Percentiles rank a stretch among this genome's conserved stretches.
These are phyloP conservation scores for Phyllosticta citrichinensis DNA, from an alignment of 2,329 filamentous ascomycete species.

Conservation along the genomic window DNA sequence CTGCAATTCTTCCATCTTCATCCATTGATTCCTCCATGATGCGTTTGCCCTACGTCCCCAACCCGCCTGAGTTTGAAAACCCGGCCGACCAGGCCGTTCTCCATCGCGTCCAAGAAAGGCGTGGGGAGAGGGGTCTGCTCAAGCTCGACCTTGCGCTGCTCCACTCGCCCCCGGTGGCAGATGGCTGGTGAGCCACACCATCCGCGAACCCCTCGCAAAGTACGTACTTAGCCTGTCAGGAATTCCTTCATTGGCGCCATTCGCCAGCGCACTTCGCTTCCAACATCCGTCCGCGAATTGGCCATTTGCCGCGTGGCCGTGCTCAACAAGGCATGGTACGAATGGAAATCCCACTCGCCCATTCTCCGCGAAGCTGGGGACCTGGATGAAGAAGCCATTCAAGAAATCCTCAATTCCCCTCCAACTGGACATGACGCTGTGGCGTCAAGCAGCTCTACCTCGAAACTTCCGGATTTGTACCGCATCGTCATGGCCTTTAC, in stretches of 20 bases:
- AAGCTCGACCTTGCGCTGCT: conserved; percentile 45
- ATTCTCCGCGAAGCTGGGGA: conserved; percentile 48
- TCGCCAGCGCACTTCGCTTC: conserved; percentile 42
- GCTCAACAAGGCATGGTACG: conserved; percentile 73
- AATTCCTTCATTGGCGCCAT: conserved; percentile 48
- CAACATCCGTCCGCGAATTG: conserved; percentile 55
- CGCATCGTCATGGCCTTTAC: conserved; percentile 63
- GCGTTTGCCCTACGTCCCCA: conserved; percentile 45
- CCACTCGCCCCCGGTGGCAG: conserved; percentile 45
- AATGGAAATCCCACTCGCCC: conserved; percentile 72
- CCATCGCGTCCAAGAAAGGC: conserved; percentile 40
- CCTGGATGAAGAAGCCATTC: conserved; percentile 43
- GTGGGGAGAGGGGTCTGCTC: conserved; percentile 40
- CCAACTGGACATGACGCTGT: conserved; percentile 4
- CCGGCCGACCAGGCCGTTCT: conserved; percentile 42
- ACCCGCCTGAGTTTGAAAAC: conserved; percentile 38
- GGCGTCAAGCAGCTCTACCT: not conserved
- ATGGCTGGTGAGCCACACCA: conserved; percentile 38
- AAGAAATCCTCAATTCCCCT: conserved; percentile 18
- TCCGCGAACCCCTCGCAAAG: too few species aligned
- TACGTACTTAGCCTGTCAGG: conserved; percentile 18
- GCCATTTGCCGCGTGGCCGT: conserved; percentile 74
- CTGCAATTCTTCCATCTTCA: not conserved
- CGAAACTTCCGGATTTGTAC: conserved; percentile 47
- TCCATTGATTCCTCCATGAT: conserved; percentile 24